phyloP scores from a whole-genome alignment of 1,284 basidiomycete species.

The Trichosporon faecale region DNA sequence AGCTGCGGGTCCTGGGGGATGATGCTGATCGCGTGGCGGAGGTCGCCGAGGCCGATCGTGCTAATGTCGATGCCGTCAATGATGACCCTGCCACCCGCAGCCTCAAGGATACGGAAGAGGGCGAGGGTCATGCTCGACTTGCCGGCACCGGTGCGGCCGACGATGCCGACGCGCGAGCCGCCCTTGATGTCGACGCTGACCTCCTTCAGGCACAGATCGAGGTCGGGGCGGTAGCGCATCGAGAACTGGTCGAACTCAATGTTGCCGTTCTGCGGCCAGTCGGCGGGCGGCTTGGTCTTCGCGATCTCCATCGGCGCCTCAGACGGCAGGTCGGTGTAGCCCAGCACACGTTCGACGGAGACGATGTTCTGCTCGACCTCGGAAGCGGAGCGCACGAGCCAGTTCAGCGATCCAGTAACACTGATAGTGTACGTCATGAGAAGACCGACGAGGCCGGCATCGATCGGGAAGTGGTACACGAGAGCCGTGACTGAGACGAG shows the following conservation, averaged over 20 bases:
- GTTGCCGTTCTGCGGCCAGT: constrained; percentile 73
- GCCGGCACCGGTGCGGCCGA: constrained; percentile 84
- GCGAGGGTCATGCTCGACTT: constrained; percentile 72
- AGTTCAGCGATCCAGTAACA: constrained; percentile 72
- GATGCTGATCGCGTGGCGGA: constrained; percentile 67
- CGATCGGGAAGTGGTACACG: constrained; percentile 64
- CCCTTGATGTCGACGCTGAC: constrained; percentile 64
- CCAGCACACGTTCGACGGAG: constrained; percentile 67
- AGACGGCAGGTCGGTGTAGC: constrained; percentile 66
- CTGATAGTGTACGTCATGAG: constrained; percentile 82
- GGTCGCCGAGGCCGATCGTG: constrained; percentile 75
- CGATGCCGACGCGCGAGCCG: constrained; percentile 77
- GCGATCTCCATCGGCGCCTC: constrained; percentile 75
- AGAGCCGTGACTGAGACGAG: constrained; percentile 68
- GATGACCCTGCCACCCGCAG: constrained; percentile 68
- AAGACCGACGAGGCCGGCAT: constrained; percentile 87
- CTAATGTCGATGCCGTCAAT: constrained; percentile 83
- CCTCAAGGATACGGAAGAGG: constrained; percentile 68
- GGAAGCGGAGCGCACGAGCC: constrained; percentile 83
- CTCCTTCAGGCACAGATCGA: constrained; percentile 73
- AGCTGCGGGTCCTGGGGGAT: constrained; percentile 81
- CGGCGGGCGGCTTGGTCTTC: constrained; percentile 59
- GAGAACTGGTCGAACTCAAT: constrained; percentile 77
- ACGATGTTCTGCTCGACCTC: constrained; percentile 95
- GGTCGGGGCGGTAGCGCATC: constrained; percentile 74